Conservation (phyloP, 768 basidiomycete species). For the Trametes cubensis region DNA sequence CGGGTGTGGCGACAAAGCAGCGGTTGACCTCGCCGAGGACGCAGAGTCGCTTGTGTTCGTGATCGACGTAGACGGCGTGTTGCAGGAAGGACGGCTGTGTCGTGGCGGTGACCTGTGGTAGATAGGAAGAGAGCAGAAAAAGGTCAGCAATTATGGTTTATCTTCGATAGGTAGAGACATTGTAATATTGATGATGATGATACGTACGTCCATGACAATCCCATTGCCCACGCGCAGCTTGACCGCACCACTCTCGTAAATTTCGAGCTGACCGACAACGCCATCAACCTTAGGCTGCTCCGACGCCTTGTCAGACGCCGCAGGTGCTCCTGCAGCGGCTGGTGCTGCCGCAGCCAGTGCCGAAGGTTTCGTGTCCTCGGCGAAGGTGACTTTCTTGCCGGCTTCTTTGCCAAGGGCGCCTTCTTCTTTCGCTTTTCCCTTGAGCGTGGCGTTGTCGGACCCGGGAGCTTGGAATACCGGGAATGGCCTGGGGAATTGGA, state of each 20-base stretch:
- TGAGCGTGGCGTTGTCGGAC: conserved; percentile 22
- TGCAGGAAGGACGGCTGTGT: conserved; percentile 88
- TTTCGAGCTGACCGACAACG: conserved; percentile 79
- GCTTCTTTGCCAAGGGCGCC: conserved; percentile 24
- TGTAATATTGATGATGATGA: no score
- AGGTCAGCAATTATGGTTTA: not conserved
- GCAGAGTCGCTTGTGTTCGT: conserved; percentile 55
- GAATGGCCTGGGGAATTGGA: conserved; percentile 89
- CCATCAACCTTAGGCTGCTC: conserved; percentile 61
- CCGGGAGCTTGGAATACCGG: conserved; percentile 60
- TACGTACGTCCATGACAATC: conserved; percentile 79
- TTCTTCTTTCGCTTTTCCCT: conserved; percentile 21
- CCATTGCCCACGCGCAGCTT: conserved; percentile 84
- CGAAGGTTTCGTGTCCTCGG: conserved; percentile 58
- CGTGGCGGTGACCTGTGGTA: conserved; percentile 69
- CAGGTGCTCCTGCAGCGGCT: conserved; percentile 7
- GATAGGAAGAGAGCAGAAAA: conserved; percentile 5
- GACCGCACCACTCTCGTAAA: conserved; percentile 82
- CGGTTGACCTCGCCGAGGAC: conserved; percentile 88
- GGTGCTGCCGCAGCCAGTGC: conserved; percentile 34
- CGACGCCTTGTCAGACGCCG: conserved; percentile 34
- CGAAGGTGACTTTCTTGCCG: conserved; percentile 65
- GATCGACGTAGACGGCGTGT: conserved; percentile 78
- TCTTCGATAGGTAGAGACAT: not conserved
- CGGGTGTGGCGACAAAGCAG: conserved; percentile 82